Conservation (phyloP, 192 early-diverging fungal genomes). For the Podila minutissima region DNA sequence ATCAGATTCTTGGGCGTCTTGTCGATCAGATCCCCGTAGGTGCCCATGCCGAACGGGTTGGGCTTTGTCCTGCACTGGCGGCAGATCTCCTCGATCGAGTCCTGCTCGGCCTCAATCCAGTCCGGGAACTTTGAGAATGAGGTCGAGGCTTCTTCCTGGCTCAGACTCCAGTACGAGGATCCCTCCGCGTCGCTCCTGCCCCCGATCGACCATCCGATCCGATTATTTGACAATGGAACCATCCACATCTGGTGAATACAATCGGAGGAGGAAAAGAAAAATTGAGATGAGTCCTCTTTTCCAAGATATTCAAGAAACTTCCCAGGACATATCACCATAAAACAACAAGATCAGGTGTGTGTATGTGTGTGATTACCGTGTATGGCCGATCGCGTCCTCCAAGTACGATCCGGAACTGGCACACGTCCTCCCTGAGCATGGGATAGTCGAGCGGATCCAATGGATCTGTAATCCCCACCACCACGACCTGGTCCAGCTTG, state of each 20-base stretch:
- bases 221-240: constrained; percentile 32
- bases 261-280: background rate
- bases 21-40: constrained; percentile 43
- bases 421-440: constrained; percentile 43
- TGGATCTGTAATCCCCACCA: constrained; percentile 38
- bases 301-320: too few relatives aligned
- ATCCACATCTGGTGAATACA: constrained; percentile 36
- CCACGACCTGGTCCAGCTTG: constrained; percentile 43
- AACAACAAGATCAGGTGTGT: background rate
- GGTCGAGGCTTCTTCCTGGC: constrained; percentile 29
- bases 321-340: too few relatives aligned
- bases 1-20: constrained; percentile 28
- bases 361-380: constrained; percentile 16
- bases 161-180: constrained; percentile 31
- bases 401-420: constrained; percentile 47
- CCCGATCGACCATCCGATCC: constrained; percentile 43
- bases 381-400: constrained; percentile 39
- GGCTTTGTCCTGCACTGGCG: constrained; percentile 20
- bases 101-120: constrained; percentile 33
- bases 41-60: constrained; percentile 43
- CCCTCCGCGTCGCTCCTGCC: constrained; percentile 25
- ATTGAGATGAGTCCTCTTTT: too few relatives aligned
- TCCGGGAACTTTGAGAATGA: constrained; percentile 31
- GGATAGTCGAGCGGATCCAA: constrained; percentile 27
- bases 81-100: constrained; percentile 44